Evolutionary conservation across 805 yeast species (phyloP), one percentile per base, ranked within the genome.

Genomic region (Myxozyma geophila): DNA sequence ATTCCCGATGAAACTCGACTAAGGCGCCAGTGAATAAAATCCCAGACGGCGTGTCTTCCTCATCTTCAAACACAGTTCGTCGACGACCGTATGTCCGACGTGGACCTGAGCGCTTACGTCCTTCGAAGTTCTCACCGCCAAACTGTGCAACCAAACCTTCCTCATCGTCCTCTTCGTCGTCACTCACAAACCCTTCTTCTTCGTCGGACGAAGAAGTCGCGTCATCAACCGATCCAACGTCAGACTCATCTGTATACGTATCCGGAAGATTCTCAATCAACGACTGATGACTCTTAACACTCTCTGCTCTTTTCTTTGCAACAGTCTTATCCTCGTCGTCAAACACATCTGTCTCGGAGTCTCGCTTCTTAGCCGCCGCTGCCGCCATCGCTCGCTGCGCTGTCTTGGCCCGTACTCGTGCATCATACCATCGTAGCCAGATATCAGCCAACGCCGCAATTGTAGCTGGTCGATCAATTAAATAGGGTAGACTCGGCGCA

Each of bases 401-500:
- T 9, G 51, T 19, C 39, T 59, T 44, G 33, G 46, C 46, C 9
- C 37, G 58, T 3, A 56, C 59, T 48, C 58, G 44, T 9, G 55
- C 59, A 47, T 67, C 67, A 41, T 65, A 59, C 67, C 67, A 65
- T 7, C 41, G 17, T 12, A 65, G 49, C 74, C 74, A 72, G 19
- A 70, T 13, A n/a, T 67, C 72, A n/a, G 70, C 76, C 51, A 77
- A 61, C 39, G 68, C 65, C 7, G 78, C 72, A 41, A 70, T 68
- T 13, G 65, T 60, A 21, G 74, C 77, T 56, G 72, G 72, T 54
- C 69, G 67, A 57, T 77, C 80, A 44, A 77, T 71, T 60, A 77
- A 64, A 57, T 71, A 75, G 2, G 80, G 80, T 52, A 68, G 54
- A 51, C 64, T 37, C 17, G 70, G 70, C 39, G 57, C 68, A 44